Percentiles rank a stretch among this genome's conserved stretches.
Evolutionary conservation across 331 rosid species (phyloP).

Genomic region (Prunus yedoensis): DNA sequence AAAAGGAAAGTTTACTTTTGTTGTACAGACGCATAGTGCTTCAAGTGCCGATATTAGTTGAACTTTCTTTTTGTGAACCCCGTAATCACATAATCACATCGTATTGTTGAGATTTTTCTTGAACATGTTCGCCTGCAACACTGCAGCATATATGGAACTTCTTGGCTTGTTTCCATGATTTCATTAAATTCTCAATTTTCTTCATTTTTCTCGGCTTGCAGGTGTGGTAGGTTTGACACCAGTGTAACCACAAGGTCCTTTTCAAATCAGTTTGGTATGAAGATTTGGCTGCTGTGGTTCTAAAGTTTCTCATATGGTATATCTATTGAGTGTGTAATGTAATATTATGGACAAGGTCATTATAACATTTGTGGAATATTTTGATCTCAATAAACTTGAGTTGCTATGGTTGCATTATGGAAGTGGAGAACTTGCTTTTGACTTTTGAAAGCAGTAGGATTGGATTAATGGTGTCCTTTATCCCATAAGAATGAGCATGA

Average conservation of each 20-base stretch:
- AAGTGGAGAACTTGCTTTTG: neutral
- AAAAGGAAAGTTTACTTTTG: neutral
- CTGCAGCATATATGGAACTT: neutral
- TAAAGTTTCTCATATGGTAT: constrained; percentile 15
- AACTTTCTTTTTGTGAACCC: neutral
- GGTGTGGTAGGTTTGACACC: constrained; percentile 86
- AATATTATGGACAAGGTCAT: constrained; percentile 8
- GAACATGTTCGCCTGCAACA: neutral
- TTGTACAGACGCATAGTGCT: neutral
- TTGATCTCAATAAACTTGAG: constrained; percentile 1
- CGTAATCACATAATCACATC: neutral
- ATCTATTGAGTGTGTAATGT: constrained; percentile 23
- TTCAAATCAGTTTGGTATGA: constrained; percentile 9
- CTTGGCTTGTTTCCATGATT: neutral
- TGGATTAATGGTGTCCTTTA: neutral
- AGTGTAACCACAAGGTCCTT: constrained; percentile 27
- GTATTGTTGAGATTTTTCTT: neutral
- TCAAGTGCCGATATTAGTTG: neutral
- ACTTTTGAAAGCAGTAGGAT: neutral
- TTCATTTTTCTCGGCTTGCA: constrained; percentile 21
- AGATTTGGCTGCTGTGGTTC: constrained; percentile 22
- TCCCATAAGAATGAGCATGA: neutral
- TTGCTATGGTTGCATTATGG: neutral
- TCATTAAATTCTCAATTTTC: neutral
- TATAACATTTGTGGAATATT: neutral